Evolutionary conservation across 2,329 filamentous ascomycete species (phyloP).

Genomic region (Alternaria triticimaculans): DNA sequence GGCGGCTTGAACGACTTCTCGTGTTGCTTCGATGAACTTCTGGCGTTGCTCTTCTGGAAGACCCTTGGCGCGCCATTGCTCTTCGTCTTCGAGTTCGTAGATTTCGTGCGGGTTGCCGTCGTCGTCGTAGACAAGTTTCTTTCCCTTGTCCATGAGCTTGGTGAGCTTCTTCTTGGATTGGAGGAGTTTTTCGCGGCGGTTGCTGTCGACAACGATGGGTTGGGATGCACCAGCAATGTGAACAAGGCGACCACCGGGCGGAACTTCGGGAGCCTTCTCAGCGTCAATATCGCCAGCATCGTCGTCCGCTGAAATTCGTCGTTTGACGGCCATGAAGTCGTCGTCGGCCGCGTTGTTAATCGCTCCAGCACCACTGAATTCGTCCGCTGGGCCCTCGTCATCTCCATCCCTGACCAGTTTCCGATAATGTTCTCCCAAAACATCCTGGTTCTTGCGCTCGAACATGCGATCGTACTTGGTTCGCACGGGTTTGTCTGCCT

Average conservation of each 20-base stretch:
- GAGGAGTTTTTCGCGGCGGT: constrained; percentile 93
- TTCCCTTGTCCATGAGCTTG: constrained; percentile 86
- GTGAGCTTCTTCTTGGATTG: constrained; percentile 92
- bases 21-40: constrained; percentile 79
- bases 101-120: constrained; percentile 84
- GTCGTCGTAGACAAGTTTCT: constrained; percentile 89
- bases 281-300: constrained; percentile 54
- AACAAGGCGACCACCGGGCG: constrained; percentile 64
- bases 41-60: constrained; percentile 76
- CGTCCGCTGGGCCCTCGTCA: constrained; percentile 49
- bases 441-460: constrained; percentile 93
- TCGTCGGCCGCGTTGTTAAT: constrained; percentile 66
- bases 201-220: constrained; percentile 86
- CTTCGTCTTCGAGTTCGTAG: constrained; percentile 88
- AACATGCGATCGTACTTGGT: constrained; percentile 99
- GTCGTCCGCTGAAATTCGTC: constrained; percentile 77
- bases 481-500: constrained; percentile 71
- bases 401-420: constrained; percentile 73
- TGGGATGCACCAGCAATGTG: constrained; percentile 69
- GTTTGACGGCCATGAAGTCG: constrained; percentile 88
- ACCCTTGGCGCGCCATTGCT: constrained; percentile 77
- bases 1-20: constrained; percentile 71
- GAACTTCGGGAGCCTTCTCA: constrained; percentile 49
- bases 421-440: constrained; percentile 90
- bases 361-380: constrained; percentile 40